Base-by-base conservation (phyloP, 1,139 yeast species). In the Casaregolazyma suthepensis region DNA sequence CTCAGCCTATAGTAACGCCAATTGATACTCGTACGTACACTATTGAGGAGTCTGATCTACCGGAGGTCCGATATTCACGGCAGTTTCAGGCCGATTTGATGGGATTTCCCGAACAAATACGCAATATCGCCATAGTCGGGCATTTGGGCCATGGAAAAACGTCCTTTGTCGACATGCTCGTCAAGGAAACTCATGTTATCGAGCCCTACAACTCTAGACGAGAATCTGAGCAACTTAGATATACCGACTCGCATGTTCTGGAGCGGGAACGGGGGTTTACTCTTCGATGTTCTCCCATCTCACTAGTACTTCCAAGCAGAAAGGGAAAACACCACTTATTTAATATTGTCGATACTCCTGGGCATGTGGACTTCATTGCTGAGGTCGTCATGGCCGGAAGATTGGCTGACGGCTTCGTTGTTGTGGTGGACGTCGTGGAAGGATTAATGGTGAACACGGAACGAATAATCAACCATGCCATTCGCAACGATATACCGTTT, bases 131-230 rank as follows among this genome's bases (percentile, higher is more conserved):
- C 0, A 59, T 94, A 0, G 81, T 85, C n/a, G 99, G 99, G 0
- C 80, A 82, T 51, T 65, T 87, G 2, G 88, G 88, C 62, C 82
- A 87, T n/a, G 99, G 99, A 1, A 93, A 94, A 69, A 87, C 98
- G 0, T 75, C 89, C 0, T 70, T 91, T 1, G 60, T 87, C n/a
- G 96, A 90, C 65, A 69, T 80, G 70, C 68, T 91, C 35, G 80
- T 89, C 0, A 61, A 72, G 4, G 82, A 83, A 53, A 82, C 95
- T 0, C 96, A 89, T 65, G 64, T 58, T 12, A 29, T 65, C 18
- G 66, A 69, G 4, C 9, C 45, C 10, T 65, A 61, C 60, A 57
- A 65, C 59, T 60, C 68, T 56, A 50, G 67, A 57, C 70, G 72
- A 54, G 68, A 68, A 47, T 70, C 70, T 53, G 71, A 75, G 54